A percentile compares a stretch with the other conserved stretches of the same genome.
Conservation (phyloP, 139 green algal genomes). For the Chlamydomonas sp. region DNA sequence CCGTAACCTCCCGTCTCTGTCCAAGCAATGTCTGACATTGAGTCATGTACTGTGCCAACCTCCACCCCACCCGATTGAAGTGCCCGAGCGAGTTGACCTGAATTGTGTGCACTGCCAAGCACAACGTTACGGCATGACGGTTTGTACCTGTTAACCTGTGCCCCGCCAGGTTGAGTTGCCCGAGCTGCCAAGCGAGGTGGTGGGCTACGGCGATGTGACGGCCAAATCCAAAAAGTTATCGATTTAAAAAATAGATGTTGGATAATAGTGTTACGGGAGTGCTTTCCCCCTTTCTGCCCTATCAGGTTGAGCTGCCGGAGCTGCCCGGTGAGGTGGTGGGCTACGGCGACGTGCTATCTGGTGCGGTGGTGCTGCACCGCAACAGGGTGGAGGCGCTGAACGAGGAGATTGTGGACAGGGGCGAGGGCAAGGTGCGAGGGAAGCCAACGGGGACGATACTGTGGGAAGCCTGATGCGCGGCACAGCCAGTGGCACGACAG, state of each 20-base stretch:
- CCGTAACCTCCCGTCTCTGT: too few relatives aligned
- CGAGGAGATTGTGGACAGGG: conserved; percentile 24
- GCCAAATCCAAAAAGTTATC: too few relatives aligned
- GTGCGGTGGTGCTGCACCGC: conserved; percentile 29
- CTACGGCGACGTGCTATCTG: conserved; percentile 2
- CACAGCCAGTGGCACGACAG: too few relatives aligned
- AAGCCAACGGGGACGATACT: too few relatives aligned
- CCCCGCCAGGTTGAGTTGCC: conserved; percentile 20
- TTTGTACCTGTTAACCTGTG: neutral
- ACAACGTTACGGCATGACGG: too few relatives aligned
- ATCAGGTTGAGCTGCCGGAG: conserved; percentile 43
- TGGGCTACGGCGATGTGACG: neutral
- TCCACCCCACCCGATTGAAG: too few relatives aligned
- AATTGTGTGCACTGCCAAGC: too few relatives aligned
- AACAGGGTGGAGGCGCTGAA: conserved; percentile 32
- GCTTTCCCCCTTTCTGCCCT: neutral
- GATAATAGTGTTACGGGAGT: neutral
- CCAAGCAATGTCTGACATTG: too few relatives aligned
- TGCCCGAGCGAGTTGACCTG: too few relatives aligned
- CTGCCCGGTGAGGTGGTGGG: neutral
- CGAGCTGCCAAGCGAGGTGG: neutral
- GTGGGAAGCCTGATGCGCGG: too few relatives aligned
- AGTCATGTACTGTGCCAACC: too few relatives aligned
- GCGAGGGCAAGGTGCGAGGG: conserved; percentile 41
- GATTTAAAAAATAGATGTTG: too few relatives aligned